Base-by-base conservation (phyloP, 768 basidiomycete species). In the Collybia mongolica region DNA sequence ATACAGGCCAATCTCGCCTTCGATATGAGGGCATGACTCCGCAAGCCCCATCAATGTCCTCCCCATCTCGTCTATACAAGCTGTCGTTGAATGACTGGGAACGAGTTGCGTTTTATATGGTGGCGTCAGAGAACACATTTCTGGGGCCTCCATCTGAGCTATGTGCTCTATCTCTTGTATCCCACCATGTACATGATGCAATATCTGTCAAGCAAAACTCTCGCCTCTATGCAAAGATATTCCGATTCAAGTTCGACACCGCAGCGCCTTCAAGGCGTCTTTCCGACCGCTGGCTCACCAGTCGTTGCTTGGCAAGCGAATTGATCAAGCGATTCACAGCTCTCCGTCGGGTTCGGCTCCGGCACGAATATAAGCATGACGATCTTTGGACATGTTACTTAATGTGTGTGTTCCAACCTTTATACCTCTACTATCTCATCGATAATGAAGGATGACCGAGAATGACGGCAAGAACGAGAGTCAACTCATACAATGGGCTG, bases 381-480 rank as follows among this genome's bases (percentile, higher is more conserved):
- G 79, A 80, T 54, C 64, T 83, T 14, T 83, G 82, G 82, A 75
- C 70, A 15, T 72, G 67, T 9, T 81, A 77, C 53, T 49, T 82
- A 29, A 80, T 83, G 79, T 69, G 48, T 37, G 66, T 60, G 12
- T 43, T 43, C 29, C 49, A 3, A 39, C 18, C 20, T 6, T 19
- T 32, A 32, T 32, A 6, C 14, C 15, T n/a, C 20, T 19, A 39
- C 42, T 29, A 35, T 35, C 48, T 36, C 36, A 43, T 19, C 28
- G 6, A 18, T 44, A 22, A 9, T 28, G 35, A 35, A 69, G 68
- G 65, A 54, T 81, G 40, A 61, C 75, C 19, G 82, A 83, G 61
- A 74, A 76, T 39, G 80, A 79, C 45, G 75, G 74, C 18, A 61
- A 63, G 51, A 81, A 81, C 51, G 65, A 69, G 45, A 54, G 55